Base-by-base conservation (phyloP, 371 early-diverging fungal species). In the Mortierella sp. region DNA sequence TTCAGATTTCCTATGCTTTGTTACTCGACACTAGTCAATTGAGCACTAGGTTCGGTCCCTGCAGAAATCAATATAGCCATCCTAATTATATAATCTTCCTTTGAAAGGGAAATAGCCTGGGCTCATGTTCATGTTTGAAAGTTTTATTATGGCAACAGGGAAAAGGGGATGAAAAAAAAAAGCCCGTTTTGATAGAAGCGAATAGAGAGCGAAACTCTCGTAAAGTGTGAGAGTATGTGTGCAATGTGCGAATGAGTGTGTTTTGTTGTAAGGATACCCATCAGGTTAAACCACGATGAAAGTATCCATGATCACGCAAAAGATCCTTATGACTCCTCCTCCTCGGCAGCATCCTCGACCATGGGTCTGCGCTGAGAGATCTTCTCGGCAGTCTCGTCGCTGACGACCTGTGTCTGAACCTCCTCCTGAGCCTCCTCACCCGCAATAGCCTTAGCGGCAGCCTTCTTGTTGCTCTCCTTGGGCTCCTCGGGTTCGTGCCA, bases 401-500 rank as follows among this genome's bases (percentile, higher is more conserved):
- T 64, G 34, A 98, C 92, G 66, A 76, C 76, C 45, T 76, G 71
- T 10, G 84, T 78, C 39, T 83, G 61, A 24, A 79, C 70, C 31
- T 48, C 69, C 29, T 50, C 68, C 70, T 83, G 73, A 26, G 55
- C 55, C 52, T 83, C 84, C 64, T 83, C 84, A 13, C 76, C 74
- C 39, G 77, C 65, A 39, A 47, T 29, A 48, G 40, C 43, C 47
- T 75, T 68, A 70, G 68, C n/a, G n/a, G n/a, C 64, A 3, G 14
- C n/a, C 16, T 14, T 55, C n/a, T 71, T 77, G 52, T 66, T 71
- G 61, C 11, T 47, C 55, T 73, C 71, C 70, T 77, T 77, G 43
- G 86, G 83, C 40, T 64, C 74, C 65, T 82, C 85, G 41, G 94
- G 90, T 22, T 88, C 91, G 73, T 96, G 95, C 94, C 96, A 99